Conservation (phyloP, 179 eudicot genomes). For the Carnegiea gigantea region DNA sequence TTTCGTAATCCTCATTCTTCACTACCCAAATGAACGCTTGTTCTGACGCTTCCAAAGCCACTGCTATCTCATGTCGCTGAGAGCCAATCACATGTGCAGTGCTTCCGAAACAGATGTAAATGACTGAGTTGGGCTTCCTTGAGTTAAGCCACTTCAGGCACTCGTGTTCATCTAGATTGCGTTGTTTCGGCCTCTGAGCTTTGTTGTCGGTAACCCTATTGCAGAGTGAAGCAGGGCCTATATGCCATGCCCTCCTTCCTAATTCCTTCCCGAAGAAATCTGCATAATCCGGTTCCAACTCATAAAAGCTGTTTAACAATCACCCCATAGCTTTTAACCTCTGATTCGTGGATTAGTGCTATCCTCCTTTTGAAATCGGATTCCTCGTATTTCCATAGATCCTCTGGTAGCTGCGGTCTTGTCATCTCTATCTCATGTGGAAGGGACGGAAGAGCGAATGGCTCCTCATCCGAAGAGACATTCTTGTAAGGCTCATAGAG, state of each 20-base stretch:
- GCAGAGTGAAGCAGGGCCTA: slow-evolving; percentile 36
- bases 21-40: slow-evolving; percentile 42
- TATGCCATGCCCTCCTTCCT: slow-evolving; percentile 30
- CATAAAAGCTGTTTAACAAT: slow-evolving; percentile 45
- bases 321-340: slow-evolving; percentile 26
- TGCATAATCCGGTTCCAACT: slow-evolving; percentile 41
- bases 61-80: slow-evolving; percentile 34
- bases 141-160: slow-evolving; percentile 49
- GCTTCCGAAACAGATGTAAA: slow-evolving; percentile 46
- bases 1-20: slow-evolving; percentile 12
- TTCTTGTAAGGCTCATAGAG: slow-evolving; percentile 24
- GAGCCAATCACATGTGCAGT: slow-evolving; percentile 3
- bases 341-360: slow-evolving; percentile 12
- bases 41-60: slow-evolving; percentile 34
- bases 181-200: slow-evolving; percentile 30
- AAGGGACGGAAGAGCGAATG: slow-evolving; percentile 26
- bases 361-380: background rate
- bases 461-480: slow-evolving; percentile 29
- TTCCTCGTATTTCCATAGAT: background rate
- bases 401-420: slow-evolving; percentile 20
- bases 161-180: slow-evolving; percentile 24
- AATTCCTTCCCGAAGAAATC: slow-evolving; percentile 25
- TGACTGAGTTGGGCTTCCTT: slow-evolving; percentile 32
- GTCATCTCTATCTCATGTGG: slow-evolving; percentile 29
- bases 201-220: slow-evolving; percentile 31